Evolutionary conservation across 2,329 filamentous ascomycete genomes (phyloP).

Genomic region (Botrytis fragariae): DNA sequence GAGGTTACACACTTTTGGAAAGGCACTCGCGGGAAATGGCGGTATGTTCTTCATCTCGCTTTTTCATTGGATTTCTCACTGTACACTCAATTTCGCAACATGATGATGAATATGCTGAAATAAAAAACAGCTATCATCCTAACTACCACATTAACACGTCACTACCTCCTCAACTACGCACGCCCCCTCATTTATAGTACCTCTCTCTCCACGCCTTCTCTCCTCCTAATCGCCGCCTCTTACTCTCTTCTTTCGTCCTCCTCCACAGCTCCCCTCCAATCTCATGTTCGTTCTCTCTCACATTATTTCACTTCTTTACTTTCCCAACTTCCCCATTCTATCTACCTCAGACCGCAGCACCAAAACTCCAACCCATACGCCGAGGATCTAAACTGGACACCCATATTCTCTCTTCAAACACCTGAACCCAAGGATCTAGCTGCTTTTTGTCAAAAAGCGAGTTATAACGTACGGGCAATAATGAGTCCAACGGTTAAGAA

Average conservation of each 20-base stretch:
- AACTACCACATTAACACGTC: slow-evolving; percentile 25
- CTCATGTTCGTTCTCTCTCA: not conserved
- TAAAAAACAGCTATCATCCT: slow-evolving; percentile 39
- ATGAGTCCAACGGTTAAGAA: slow-evolving; percentile 65
- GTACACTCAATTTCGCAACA: not conserved
- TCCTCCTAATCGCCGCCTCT: slow-evolving; percentile 42
- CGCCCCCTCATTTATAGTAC: slow-evolving; percentile 45
- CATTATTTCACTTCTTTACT: slow-evolving; percentile 39
- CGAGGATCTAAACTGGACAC: slow-evolving; percentile 43
- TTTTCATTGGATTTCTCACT: not conserved
- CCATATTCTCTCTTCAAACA: slow-evolving; percentile 64
- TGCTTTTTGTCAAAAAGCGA: slow-evolving; percentile 54
- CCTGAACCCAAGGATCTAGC: slow-evolving; percentile 57
- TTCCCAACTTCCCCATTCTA: slow-evolving; percentile 40
- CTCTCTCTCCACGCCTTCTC: slow-evolving; percentile 42
- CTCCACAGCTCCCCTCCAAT: slow-evolving; percentile 41
- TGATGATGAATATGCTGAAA: slow-evolving; percentile 28
- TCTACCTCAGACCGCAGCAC: slow-evolving; percentile 30
- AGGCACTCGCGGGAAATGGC: slow-evolving; percentile 47
- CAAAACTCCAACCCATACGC: slow-evolving; percentile 40
- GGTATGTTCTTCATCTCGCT: slow-evolving; percentile 33
- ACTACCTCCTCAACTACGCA: slow-evolving; percentile 34
- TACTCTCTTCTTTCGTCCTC: slow-evolving; percentile 52
- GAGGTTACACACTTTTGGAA: slow-evolving; percentile 53
- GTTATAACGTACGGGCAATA: slow-evolving; percentile 62